Percentiles rank a stretch among this genome's conserved stretches.
These are phyloP conservation scores for Solidago caesia DNA, from an alignment of 129 eudicot genomes.

Conservation along the genomic window DNA sequence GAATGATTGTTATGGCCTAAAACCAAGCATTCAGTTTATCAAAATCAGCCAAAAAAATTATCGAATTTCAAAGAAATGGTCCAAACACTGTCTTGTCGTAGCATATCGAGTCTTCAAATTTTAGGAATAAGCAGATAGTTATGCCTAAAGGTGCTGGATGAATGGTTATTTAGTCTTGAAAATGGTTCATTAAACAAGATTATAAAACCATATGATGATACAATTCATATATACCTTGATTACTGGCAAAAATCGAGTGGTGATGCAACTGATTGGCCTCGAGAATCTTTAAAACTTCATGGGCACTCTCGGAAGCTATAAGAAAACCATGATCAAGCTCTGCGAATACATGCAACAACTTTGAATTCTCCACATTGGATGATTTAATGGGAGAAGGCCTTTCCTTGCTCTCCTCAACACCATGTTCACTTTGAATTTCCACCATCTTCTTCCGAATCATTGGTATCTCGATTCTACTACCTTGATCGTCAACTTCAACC, in stretches of 20 bases:
- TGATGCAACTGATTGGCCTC: constrained; percentile 67
- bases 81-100: neutral
- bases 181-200: no score
- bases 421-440: constrained; percentile 25
- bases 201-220: no score
- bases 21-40: constrained; percentile 8
- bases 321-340: constrained; percentile 71
- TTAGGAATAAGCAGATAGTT: no score
- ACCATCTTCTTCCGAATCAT: constrained; percentile 33
- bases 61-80: neutral
- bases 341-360: constrained; percentile 45
- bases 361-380: constrained; percentile 31
- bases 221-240: constrained; percentile 40
- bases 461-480: constrained; percentile 22
- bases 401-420: constrained; percentile 26
- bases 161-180: no score
- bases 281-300: constrained; percentile 62
- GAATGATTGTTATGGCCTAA: constrained; percentile 74
- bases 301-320: constrained; percentile 69
- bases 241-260: constrained; percentile 63
- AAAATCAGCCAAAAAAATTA: neutral
- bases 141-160: no score
- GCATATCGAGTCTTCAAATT: neutral
- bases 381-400: constrained; percentile 4
- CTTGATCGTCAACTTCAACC: constrained; percentile 30